phyloP scores from a whole-genome alignment of 495 filamentous ascomycete genomes.

The Annulohypoxylon maeteangense region DNA sequence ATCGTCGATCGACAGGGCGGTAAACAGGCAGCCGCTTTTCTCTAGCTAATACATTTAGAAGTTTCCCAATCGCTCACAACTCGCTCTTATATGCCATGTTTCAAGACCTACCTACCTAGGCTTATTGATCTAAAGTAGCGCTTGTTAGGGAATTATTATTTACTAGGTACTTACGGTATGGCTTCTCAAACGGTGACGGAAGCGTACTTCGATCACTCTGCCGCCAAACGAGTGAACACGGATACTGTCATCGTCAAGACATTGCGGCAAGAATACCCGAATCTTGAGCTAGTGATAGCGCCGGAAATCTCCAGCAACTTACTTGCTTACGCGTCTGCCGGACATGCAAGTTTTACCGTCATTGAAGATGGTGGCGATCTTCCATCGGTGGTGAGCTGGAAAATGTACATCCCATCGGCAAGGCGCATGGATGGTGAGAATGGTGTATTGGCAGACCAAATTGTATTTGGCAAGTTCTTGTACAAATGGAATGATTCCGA shows the following conservation, averaged over 20 bases:
- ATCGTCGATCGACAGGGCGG: background rate
- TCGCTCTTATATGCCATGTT: background rate
- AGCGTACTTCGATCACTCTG: background rate
- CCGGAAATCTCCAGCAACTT: background rate
- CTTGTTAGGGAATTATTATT: background rate
- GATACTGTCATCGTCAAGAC: background rate
- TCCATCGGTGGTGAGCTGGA: constrained; percentile 5
- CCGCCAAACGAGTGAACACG: background rate
- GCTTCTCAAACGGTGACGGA: background rate
- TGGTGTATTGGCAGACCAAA: background rate
- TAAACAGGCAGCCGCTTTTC: background rate
- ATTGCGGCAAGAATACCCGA: background rate
- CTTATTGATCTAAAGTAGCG: background rate
- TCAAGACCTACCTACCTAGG: too few relatives aligned
- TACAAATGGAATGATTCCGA: constrained; percentile 5
- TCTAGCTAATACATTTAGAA: background rate
- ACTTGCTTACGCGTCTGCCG: background rate
- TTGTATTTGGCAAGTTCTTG: background rate
- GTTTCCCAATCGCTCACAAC: background rate
- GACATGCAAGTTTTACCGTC: background rate
- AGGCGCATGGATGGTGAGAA: background rate
- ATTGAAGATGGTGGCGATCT: background rate
- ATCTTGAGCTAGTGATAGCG: background rate
- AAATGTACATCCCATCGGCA: background rate
- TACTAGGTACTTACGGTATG: background rate